A percentile compares a stretch with the other conserved stretches of the same genome.
Conservation (phyloP, 768 basidiomycete genomes). For the Nevesoporus exiguus region DNA sequence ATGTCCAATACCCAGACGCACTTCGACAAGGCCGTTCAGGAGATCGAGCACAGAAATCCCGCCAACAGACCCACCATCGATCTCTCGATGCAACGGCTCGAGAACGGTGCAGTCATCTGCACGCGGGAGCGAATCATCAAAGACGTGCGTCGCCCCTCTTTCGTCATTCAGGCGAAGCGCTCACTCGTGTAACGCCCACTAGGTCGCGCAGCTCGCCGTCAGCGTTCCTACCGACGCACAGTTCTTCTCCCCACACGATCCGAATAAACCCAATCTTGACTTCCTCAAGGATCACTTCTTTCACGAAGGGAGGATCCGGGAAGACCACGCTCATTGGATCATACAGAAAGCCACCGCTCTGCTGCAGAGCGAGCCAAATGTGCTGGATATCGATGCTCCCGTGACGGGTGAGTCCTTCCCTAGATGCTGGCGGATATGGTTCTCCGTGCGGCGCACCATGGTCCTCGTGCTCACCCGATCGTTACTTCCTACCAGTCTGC, state of each 20-base stretch:
- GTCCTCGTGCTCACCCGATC: conserved; percentile 4
- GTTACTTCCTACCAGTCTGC: conserved; percentile 10
- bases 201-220: conserved; percentile 71
- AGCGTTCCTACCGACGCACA: conserved; percentile 66
- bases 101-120: conserved; percentile 24
- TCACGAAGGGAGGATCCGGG: conserved; percentile 61
- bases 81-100: conserved; percentile 24
- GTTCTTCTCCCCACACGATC: conserved; percentile 67
- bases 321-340: conserved; percentile 67
- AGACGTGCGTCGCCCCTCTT: conserved; percentile 17
- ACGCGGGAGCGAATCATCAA: conserved; percentile 26
- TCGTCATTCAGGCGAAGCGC: neutral
- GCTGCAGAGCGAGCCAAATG: conserved; percentile 56
- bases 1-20: conserved; percentile 21
- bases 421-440: neutral
- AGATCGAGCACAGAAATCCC: conserved; percentile 29
- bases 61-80: conserved; percentile 15
- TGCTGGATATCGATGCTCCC: conserved; percentile 68
- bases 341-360: conserved; percentile 56
- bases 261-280: conserved; percentile 64
- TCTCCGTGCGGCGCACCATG: conserved; percentile 19
- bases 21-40: conserved; percentile 29
- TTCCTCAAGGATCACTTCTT: conserved; percentile 79
- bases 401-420: conserved; percentile 52
- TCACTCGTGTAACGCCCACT: neutral